Conservation (phyloP, 306 rosid species). For the Carpinus viminea region DNA sequence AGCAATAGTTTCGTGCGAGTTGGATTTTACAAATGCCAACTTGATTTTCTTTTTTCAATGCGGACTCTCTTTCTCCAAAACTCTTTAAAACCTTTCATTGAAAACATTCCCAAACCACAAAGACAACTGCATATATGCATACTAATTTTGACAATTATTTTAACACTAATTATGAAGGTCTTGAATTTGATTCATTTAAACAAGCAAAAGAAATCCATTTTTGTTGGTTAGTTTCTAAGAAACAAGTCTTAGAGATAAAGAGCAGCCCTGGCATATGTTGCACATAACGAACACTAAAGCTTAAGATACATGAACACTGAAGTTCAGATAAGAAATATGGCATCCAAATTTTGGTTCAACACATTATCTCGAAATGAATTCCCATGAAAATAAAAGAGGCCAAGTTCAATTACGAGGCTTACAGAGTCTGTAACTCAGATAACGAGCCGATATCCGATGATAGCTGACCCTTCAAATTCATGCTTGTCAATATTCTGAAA, state of each 20-base stretch:
- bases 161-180: neutral
- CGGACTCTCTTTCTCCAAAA: too few species aligned
- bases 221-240: neutral
- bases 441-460: constrained; percentile 2
- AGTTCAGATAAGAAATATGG: neutral
- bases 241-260: too few species aligned
- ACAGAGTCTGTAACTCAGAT: neutral
- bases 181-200: neutral
- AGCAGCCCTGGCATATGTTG: too few species aligned
- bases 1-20: too few species aligned
- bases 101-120: too few species aligned
- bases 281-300: neutral
- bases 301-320: neutral
- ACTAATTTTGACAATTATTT: too few species aligned
- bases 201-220: neutral
- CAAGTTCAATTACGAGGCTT: neutral
- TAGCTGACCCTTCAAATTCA: neutral
- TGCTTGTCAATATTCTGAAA: neutral
- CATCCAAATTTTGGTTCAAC: neutral
- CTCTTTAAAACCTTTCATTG: too few species aligned
- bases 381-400: neutral
- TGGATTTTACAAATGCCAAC: too few species aligned
- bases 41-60: too few species aligned
- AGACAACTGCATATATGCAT: too few species aligned
- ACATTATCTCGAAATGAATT: neutral